Evolutionary conservation across 2,329 filamentous ascomycete genomes (phyloP).

Genomic region (Fusarium aywerte): DNA sequence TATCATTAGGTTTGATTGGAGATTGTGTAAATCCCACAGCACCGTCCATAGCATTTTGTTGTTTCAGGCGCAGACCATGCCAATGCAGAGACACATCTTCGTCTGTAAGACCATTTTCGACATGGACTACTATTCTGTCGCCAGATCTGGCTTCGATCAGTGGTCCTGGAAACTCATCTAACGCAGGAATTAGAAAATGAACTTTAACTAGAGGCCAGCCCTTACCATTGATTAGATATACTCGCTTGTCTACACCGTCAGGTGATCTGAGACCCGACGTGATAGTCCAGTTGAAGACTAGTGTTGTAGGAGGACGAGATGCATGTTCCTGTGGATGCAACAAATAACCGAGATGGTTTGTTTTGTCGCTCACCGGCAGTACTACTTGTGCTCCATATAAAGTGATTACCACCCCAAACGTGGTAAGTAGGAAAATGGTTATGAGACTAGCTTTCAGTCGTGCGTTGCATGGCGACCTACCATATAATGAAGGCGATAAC

Average conservation of each 20-base stretch:
- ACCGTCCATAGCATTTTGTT: constrained; percentile 5
- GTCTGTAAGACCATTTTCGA: background rate
- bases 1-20: accelerated
- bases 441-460: background rate
- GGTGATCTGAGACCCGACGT: background rate
- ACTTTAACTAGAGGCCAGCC: accelerated
- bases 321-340: background rate
- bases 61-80: background rate
- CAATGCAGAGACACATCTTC: constrained; percentile 3
- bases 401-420: background rate
- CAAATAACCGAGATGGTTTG: background rate
- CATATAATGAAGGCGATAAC: accelerated
- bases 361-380: accelerated
- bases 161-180: background rate
- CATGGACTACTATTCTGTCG: background rate
- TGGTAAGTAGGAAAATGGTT: background rate
- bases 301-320: background rate
- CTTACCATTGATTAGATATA: constrained; percentile 11
- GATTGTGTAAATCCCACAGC: constrained; percentile 12
- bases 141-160: constrained; percentile 1
- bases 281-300: background rate
- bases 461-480: background rate
- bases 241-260: background rate
- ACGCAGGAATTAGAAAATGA: accelerated
- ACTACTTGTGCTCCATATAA: accelerated